Evolutionary conservation across 73 alveolate species (phyloP).

Genomic region (Paramecium tetraurelia): DNA sequence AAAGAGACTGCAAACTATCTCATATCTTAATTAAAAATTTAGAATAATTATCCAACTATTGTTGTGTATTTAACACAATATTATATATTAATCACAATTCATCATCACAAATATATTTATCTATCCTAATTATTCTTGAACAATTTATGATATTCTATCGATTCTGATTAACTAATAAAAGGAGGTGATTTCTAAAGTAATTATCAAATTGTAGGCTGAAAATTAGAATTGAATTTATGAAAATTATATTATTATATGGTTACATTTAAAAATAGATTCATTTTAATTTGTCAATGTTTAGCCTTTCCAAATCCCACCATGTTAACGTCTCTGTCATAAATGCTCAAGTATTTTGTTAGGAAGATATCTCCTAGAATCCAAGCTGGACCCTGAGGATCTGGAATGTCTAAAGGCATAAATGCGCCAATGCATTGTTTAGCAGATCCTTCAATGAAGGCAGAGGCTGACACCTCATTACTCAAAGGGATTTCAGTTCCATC

Average conservation of each 20-base stretch:
- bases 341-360: slow-evolving; percentile 81
- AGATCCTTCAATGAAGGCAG: slow-evolving; percentile 44
- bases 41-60: neutral
- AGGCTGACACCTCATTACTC: neutral
- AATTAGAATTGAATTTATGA: too few species aligned
- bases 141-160: too few species aligned
- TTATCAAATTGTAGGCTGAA: too few species aligned
- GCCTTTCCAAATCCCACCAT: slow-evolving; percentile 86
- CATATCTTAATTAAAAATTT: slow-evolving; percentile 31
- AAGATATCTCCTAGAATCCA: slow-evolving; percentile 84
- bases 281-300: neutral
- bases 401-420: slow-evolving; percentile 60
- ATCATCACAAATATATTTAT: neutral
- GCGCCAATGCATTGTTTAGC: slow-evolving; percentile 54
- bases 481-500: slow-evolving; percentile 56
- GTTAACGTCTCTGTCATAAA: slow-evolving; percentile 84
- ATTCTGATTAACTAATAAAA: too few species aligned
- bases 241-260: neutral
- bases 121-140: too few species aligned
- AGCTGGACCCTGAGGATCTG: slow-evolving; percentile 69
- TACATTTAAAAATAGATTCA: neutral
- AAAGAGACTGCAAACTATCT: slow-evolving; percentile 2
- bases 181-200: too few species aligned
- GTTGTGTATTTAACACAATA: neutral
- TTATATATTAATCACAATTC: neutral